phyloP scores from a whole-genome alignment of 176 grass and related monocot species.

The Puccinellia tenuiflora region DNA sequence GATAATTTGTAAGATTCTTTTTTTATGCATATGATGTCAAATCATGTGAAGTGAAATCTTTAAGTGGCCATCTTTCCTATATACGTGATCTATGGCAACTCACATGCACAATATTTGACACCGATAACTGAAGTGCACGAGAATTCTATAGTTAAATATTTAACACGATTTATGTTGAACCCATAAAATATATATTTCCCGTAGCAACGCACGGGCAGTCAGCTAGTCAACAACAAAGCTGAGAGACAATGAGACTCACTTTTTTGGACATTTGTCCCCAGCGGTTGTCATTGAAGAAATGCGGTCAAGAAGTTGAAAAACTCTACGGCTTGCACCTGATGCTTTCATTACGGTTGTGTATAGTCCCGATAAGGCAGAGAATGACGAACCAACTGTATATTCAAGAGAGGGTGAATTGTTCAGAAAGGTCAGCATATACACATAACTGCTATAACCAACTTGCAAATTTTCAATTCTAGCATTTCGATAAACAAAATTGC shows the following conservation, averaged over 20 bases:
- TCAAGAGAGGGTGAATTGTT: conserved; percentile 18
- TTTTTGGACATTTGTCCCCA: conserved; percentile 61
- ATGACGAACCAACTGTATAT: conserved; percentile 74
- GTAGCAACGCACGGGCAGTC: no score
- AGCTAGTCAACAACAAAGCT: conserved; percentile 17
- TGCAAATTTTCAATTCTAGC: neutral
- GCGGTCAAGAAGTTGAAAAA: conserved; percentile 93
- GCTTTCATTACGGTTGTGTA: conserved; percentile 98
- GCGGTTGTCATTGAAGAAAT: conserved; percentile 68
- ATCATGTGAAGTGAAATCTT: no score
- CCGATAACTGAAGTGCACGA: no score
- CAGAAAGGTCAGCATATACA: neutral
- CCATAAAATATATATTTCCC: no score
- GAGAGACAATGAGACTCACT: conserved; percentile 38
- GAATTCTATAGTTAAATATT: no score
- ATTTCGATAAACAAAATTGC: neutral
- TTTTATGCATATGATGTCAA: no score
- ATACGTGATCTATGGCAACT: no score
- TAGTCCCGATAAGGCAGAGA: conserved; percentile 85
- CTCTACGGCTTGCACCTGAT: conserved; percentile 87
- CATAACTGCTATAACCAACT: neutral
- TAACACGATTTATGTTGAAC: no score
- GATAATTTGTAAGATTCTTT: no score
- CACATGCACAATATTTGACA: no score
- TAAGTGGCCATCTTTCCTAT: no score